Conservation (phyloP, 768 basidiomycete genomes). For the Postia placenta region DNA sequence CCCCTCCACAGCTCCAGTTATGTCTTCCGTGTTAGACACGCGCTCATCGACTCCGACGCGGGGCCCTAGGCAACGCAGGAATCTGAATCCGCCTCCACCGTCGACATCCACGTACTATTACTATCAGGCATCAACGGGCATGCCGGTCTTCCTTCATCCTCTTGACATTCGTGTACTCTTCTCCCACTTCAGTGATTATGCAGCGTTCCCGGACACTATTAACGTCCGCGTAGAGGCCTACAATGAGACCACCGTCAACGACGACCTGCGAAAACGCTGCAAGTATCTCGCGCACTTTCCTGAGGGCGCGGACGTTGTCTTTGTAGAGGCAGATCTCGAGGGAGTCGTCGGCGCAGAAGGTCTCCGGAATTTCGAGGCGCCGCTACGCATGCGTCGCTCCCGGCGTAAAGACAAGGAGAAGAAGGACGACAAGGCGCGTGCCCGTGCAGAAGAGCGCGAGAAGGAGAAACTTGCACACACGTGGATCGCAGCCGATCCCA, state of each 20-base stretch:
- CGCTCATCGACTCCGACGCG: conserved; percentile 26
- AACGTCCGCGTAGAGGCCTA: conserved; percentile 73
- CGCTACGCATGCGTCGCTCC: conserved; percentile 67
- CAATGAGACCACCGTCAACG: conserved; percentile 76
- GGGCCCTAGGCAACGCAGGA: conserved; percentile 57
- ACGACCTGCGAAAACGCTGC: conserved; percentile 90
- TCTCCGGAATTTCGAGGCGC: conserved; percentile 76
- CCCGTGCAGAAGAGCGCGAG: conserved; percentile 73
- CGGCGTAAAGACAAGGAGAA: conserved; percentile 76
- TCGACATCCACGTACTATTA: conserved; percentile 91
- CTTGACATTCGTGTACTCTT: conserved; percentile 92
- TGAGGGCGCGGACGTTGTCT: conserved; percentile 87
- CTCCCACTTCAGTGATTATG: conserved; percentile 75
- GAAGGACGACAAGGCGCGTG: conserved; percentile 83
- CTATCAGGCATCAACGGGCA: conserved; percentile 90
- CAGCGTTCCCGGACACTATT: conserved; percentile 80
- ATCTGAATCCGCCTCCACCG: conserved; percentile 81
- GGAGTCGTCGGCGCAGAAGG: conserved; percentile 72
- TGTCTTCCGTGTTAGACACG: not conserved
- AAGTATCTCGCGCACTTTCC: conserved; percentile 94
- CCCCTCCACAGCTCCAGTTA: conserved; percentile 1
- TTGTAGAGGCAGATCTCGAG: conserved; percentile 82
- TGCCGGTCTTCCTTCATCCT: conserved; percentile 90
- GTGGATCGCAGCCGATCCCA: conserved; percentile 15
- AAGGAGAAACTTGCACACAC: conserved; percentile 30